phyloP scores from a whole-genome alignment of 2,329 filamentous ascomycete genomes.

The Colletotrichum tabaci region DNA sequence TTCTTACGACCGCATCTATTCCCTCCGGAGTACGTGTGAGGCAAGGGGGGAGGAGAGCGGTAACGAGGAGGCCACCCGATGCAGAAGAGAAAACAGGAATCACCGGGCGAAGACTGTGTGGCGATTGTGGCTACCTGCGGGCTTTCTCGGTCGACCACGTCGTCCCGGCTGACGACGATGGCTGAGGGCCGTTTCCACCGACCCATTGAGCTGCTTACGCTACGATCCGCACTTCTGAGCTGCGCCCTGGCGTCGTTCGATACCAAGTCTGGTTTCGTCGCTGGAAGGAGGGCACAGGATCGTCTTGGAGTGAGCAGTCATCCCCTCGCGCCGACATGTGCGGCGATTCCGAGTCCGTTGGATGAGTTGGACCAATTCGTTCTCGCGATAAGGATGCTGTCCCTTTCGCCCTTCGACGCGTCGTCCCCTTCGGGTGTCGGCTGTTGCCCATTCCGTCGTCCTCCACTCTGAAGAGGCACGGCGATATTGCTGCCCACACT shows the following conservation, averaged over 20 bases:
- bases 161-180: slow-evolving; percentile 3
- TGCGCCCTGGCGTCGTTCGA: slow-evolving; percentile 21
- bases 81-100: not conserved
- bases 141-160: not conserved
- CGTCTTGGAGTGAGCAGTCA: not conserved
- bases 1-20: not conserved
- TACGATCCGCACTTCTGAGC: slow-evolving; percentile 11
- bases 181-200: slow-evolving; percentile 6
- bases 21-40: not conserved
- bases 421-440: slow-evolving; percentile 2
- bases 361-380: slow-evolving; percentile 23
- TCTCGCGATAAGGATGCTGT: slow-evolving; percentile 11
- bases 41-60: not conserved
- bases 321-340: slow-evolving; percentile 12
- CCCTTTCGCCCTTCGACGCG: not conserved
- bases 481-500: slow-evolving; percentile 31
- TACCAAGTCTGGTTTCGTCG: slow-evolving; percentile 1
- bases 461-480: not conserved
- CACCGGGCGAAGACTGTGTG: not conserved
- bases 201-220: slow-evolving; percentile 13
- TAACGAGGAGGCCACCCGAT: slow-evolving; percentile 1
- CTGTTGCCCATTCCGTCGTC: slow-evolving; percentile 7
- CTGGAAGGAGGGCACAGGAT: not conserved
- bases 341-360: slow-evolving; percentile 30
- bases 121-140: not conserved